Conservation (phyloP, 192 early-diverging fungal species). For the Coemansia pectinata region DNA sequence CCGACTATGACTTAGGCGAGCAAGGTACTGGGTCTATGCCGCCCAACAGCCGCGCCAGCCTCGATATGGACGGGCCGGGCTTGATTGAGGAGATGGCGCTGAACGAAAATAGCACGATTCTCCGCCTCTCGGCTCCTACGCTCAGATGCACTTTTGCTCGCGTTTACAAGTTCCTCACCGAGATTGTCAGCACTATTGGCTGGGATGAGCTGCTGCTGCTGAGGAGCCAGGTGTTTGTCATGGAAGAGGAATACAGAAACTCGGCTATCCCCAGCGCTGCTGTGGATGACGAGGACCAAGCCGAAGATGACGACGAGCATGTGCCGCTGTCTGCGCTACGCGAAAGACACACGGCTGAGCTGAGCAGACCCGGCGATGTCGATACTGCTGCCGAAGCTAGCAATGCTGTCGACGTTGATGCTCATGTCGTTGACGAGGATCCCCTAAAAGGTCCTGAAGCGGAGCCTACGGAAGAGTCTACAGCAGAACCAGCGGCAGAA, state of each 20-base stretch:
- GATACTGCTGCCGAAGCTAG: conserved; percentile 4
- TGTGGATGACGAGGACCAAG: conserved; percentile 40
- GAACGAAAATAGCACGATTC: conserved; percentile 60
- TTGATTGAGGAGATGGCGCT: conserved; percentile 40
- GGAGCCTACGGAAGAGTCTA: not conserved
- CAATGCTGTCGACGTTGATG: conserved; percentile 9
- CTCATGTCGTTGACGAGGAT: not conserved
- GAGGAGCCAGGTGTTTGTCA: conserved; percentile 92
- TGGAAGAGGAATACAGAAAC: conserved; percentile 97
- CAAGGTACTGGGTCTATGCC: conserved; percentile 32
- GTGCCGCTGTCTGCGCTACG: conserved; percentile 34
- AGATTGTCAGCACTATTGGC: conserved; percentile 79
- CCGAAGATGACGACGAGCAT: conserved; percentile 34
- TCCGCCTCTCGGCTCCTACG: conserved; percentile 83
- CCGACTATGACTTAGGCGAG: conserved; percentile 48
- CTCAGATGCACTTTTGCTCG: conserved; percentile 92
- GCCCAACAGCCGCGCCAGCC: conserved; percentile 24
- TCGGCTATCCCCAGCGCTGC: conserved; percentile 26
- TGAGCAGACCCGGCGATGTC: not conserved
- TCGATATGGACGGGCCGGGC: conserved; percentile 40
- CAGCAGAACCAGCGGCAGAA: not conserved
- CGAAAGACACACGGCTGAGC: conserved; percentile 8
- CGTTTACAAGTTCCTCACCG: conserved; percentile 83
- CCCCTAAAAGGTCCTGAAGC: not conserved
- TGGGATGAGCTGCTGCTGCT: conserved; percentile 94